These are phyloP conservation scores for Tetrastigma voinierianum DNA, from an alignment of 164 flowering plant genomes.

Conservation along the genomic window DNA sequence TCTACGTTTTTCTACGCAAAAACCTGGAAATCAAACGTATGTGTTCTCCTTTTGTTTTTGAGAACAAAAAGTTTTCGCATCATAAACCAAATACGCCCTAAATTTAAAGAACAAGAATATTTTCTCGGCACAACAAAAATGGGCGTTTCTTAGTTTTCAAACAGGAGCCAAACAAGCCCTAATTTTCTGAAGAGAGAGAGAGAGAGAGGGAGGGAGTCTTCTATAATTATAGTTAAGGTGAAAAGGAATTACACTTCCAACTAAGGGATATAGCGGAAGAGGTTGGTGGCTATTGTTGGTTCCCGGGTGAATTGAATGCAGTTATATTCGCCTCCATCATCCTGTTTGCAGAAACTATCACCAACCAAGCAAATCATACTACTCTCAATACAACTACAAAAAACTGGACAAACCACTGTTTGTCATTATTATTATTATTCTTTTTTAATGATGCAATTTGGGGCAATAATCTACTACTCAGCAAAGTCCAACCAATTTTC, in stretches of 20 bases:
- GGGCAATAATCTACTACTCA: background rate
- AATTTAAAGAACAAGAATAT: no score
- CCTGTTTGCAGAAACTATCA: constrained; percentile 28
- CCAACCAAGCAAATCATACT: background rate
- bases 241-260: constrained; percentile 34
- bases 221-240: no score
- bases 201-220: no score
- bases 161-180: no score
- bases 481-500: background rate
- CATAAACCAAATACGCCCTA: no score
- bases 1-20: no score
- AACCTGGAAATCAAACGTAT: no score
- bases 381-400: background rate
- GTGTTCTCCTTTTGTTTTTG: no score
- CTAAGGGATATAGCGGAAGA: constrained; percentile 35
- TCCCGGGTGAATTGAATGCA: constrained; percentile 61
- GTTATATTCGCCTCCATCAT: constrained; percentile 45
- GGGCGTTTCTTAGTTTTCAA: no score
- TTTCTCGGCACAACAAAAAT: no score
- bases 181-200: no score
- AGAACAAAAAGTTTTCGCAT: no score
- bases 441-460: background rate
- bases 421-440: background rate
- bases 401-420: background rate
- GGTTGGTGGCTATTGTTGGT: constrained; percentile 45